Base-by-base conservation (phyloP, 352 stramenopile genomes). In the Thraustotheca clavata region DNA sequence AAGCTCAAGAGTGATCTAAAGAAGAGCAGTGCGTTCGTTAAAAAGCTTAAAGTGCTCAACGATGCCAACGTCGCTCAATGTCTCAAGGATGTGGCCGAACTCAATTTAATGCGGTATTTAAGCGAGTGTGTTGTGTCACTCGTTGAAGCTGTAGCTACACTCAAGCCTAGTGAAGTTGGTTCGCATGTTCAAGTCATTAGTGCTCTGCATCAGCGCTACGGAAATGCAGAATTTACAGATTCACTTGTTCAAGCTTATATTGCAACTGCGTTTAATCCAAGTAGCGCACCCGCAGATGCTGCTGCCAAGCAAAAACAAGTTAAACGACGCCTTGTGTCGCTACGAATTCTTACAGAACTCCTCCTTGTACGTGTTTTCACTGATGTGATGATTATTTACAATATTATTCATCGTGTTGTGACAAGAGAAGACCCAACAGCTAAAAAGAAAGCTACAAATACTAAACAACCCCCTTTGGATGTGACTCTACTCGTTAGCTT, bases 1-100 rank as follows among this genome's bases (percentile, higher is more conserved):
- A 93, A 89, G 71, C 87, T 99, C 54, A 98, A 99, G 73, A 93
- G 89, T 57, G 95, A 99, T 79, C 91, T 99, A 55, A 99, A 99
- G 75, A 98, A 98, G 72, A 98, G 89, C 55, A 98, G 93, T 32
- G 91, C 95, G 34, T 98, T 99, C 77, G 96, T 98, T 24, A 99
- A 99, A 71, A 98, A 98, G 70, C 87, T 98, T 60, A 86, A 86
- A 57, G 67, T 81, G 62, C 76, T 96, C 36, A 81, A 71, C 24
- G 89, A 97, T 59, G 65, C 69, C 62, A 82, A 77, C 47, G 75
- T 80, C 41, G 75, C 87, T 32, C 71, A 80, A n/a, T 66, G 97
- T 31, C 60, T 86, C n/a, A 88, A 87, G 34, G 89, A 98, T 62
- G 78, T 91, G 0, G 65, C 68, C 14, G 94, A 96, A 59, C 73